phyloP scores from a whole-genome alignment of 2,329 filamentous ascomycete species.

The Trichoderma gracile region DNA sequence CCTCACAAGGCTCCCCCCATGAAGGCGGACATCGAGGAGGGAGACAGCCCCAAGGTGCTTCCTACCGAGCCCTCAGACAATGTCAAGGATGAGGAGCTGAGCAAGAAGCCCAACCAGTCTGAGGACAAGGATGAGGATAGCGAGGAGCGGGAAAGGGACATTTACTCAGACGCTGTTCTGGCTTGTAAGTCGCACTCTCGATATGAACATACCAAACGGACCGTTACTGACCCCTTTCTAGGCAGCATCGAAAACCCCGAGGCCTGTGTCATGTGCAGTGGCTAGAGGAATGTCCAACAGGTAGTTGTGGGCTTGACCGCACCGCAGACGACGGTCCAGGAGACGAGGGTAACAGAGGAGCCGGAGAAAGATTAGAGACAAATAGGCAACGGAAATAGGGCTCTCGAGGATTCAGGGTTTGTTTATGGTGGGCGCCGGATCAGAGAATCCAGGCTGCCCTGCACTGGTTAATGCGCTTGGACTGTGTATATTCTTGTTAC shows the following conservation, averaged over 20 bases:
- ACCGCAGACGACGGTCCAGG: conserved; percentile 36
- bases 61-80: conserved; percentile 68
- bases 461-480: conserved; percentile 23
- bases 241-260: conserved; percentile 97
- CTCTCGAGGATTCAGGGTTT: conserved; percentile 10
- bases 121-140: conserved; percentile 74
- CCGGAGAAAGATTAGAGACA: conserved; percentile 1
- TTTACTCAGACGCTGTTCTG: conserved; percentile 90
- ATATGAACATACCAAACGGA: neutral
- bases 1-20: conserved; percentile 66
- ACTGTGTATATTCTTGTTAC: conserved; percentile 15
- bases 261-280: conserved; percentile 95
- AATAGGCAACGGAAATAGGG: conserved; percentile 17
- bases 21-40: conserved; percentile 75
- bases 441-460: neutral
- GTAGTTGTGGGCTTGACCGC: neutral
- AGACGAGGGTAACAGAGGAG: conserved; percentile 34
- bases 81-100: conserved; percentile 64
- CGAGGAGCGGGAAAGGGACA: conserved; percentile 80
- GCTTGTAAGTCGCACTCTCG: conserved; percentile 64
- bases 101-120: conserved; percentile 55
- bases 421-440: neutral
- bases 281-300: conserved; percentile 52
- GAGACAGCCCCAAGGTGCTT: conserved; percentile 76
- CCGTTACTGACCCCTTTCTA: conserved; percentile 43